Conservation (phyloP, 768 basidiomycete genomes). For the Vararia minispora region DNA sequence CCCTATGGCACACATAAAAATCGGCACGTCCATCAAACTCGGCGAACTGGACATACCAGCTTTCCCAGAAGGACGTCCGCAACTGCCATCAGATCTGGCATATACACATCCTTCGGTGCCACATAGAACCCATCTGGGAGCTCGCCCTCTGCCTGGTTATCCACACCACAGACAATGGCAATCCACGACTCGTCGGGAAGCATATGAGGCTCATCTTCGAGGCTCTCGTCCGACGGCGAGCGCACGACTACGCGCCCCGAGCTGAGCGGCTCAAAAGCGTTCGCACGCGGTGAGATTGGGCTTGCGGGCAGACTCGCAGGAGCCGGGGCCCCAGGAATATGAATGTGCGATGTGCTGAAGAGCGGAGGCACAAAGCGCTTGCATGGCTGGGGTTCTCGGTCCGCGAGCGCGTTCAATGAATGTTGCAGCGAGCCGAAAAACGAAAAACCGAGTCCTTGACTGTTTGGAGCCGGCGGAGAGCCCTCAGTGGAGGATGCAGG, state of each 20-base stretch:
- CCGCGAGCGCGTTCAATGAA: slow-evolving; percentile 5
- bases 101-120: slow-evolving; percentile 68
- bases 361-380: slow-evolving; percentile 22
- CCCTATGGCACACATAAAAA: slow-evolving; percentile 46
- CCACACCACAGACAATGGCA: slow-evolving; percentile 67
- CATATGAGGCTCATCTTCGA: slow-evolving; percentile 24
- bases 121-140: slow-evolving; percentile 66
- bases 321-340: slow-evolving; percentile 29
- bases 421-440: slow-evolving; percentile 4
- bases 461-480: neutral
- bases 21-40: too few relatives aligned
- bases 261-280: neutral
- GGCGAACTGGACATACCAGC: slow-evolving; percentile 37
- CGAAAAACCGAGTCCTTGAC: neutral
- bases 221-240: neutral
- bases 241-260: too few relatives aligned
- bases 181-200: slow-evolving; percentile 68
- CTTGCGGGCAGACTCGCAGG: slow-evolving; percentile 8
- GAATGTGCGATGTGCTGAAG: slow-evolving; percentile 33
- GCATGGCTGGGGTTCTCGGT: neutral
- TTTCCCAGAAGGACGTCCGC: slow-evolving; percentile 73
- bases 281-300: slow-evolving; percentile 11
- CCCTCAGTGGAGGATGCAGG: neutral
- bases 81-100: slow-evolving; percentile 70
- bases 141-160: slow-evolving; percentile 39